These are phyloP conservation scores for Saturnispora halmiae DNA, from an alignment of 805 yeast genomes.

Conservation along the genomic window DNA sequence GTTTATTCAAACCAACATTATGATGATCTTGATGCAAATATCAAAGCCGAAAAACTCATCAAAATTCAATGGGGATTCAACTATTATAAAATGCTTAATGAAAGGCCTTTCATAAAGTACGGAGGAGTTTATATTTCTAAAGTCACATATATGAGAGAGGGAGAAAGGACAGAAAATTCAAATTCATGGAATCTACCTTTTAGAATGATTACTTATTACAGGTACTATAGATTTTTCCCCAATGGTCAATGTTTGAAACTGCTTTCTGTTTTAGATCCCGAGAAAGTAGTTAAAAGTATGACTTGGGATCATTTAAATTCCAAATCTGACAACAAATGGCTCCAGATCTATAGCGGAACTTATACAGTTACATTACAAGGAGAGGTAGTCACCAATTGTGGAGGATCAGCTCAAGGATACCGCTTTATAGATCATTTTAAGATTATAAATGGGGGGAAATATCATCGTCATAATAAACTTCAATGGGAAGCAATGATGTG, in stretches of 20 bases:
- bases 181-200: slow-evolving; percentile 66
- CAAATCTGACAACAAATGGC: slow-evolving; percentile 20
- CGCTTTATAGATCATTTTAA: slow-evolving; percentile 53
- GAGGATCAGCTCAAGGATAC: slow-evolving; percentile 54
- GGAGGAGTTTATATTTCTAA: slow-evolving; percentile 81
- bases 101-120: slow-evolving; percentile 71
- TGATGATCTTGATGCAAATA: slow-evolving; percentile 34
- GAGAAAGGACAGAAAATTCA: slow-evolving; percentile 60
- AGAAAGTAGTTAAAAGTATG: slow-evolving; percentile 50
- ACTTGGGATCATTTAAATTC: slow-evolving; percentile 13
- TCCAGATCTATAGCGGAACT: slow-evolving; percentile 38
- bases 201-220: slow-evolving; percentile 76
- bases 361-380: slow-evolving; percentile 55
- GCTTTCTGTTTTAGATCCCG: slow-evolving; percentile 66
- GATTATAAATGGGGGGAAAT: slow-evolving; percentile 50
- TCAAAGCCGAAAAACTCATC: slow-evolving; percentile 29
- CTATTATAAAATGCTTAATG: slow-evolving; percentile 44
- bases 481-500: slow-evolving; percentile 63
- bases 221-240: slow-evolving; percentile 73
- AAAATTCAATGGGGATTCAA: slow-evolving; percentile 32
- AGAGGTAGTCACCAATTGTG: slow-evolving; percentile 39
- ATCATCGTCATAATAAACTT: slow-evolving; percentile 55
- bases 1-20: slow-evolving; percentile 49
- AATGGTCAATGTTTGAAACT: slow-evolving; percentile 69
- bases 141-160: slow-evolving; percentile 77